Evolutionary conservation across 306 rosid species (phyloP).

Genomic region (Dalbergia oliveri): DNA sequence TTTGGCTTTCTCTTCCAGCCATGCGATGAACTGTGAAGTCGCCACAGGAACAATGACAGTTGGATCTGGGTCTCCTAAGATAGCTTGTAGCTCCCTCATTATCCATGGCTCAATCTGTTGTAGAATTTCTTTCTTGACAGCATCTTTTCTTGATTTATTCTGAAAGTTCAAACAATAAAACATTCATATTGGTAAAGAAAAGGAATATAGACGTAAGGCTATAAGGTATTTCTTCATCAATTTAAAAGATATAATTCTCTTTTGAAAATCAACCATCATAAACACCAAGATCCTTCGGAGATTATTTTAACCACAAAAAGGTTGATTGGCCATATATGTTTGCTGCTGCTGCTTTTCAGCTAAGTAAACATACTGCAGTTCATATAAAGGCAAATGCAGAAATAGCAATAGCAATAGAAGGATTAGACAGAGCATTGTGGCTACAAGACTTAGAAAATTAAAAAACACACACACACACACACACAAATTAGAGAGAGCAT

Average conservation of each 20-base stretch:
- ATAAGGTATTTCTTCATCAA: neutral
- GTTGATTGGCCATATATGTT: neutral
- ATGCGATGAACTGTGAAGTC: slow-evolving; percentile 53
- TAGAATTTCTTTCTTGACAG: slow-evolving; percentile 46
- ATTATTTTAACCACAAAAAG: slow-evolving; percentile 14
- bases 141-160: slow-evolving; percentile 38
- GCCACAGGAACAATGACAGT: slow-evolving; percentile 66
- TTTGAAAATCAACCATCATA: neutral
- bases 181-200: neutral
- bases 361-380: neutral
- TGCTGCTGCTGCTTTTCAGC: neutral
- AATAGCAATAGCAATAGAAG: neutral
- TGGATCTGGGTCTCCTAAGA: slow-evolving; percentile 64
- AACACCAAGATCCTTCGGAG: slow-evolving; percentile 4
- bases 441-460: too few species aligned
- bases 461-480: too few species aligned
- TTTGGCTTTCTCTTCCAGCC: slow-evolving; percentile 49
- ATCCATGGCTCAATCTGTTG: slow-evolving; percentile 71
- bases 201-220: neutral
- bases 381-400: neutral
- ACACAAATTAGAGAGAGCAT: too few species aligned
- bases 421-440: too few species aligned
- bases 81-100: slow-evolving; percentile 66
- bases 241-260: neutral
- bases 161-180: slow-evolving; percentile 25